Evolutionary conservation across 2,329 filamentous ascomycete genomes (phyloP), one percentile per base, ranked within the genome.

Genomic region (Diaporthe longicolla): DNA sequence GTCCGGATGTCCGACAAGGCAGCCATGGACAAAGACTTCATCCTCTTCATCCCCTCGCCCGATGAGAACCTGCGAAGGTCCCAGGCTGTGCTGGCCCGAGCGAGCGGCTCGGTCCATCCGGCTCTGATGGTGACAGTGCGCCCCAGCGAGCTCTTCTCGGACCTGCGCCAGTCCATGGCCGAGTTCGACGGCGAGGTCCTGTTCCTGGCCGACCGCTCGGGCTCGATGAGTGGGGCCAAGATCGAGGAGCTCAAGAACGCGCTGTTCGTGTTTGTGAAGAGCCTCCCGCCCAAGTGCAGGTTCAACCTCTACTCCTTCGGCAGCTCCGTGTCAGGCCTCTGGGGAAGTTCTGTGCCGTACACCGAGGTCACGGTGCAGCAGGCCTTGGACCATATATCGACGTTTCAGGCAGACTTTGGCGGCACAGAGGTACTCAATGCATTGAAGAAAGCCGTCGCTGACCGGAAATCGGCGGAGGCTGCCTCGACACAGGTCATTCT

Each of bases 251-350:
- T 61, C 1, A 26, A 11, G n/a, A 5, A 43, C 1, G 58, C 37
- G 1, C 58, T 61, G 1, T 1, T 61, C 7, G 15, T 43, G 3
- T 61, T 61, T 4, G 4, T 61, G 1, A 61, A 61, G 9, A 61
- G 58, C 2, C n/a, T 61, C 13, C 37, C 58, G 1, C n/a, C 6
- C 7, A 43, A 43, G n/a, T 61, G 58, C 58, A 61, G 9, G 58
- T 61, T 61, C 37, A 61, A 61, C 15, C 0, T 61, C 35, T 61
- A 43, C 37, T 61, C 58, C 17, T 61, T 61, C 8, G 58, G 58
- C 3, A 6, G 6, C 17, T 0, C 10, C 17, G 37, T 43, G 15
- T 26, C 37, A 1, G 35, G 58, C n/a, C 15, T 61, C 3, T 61
- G 57, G 57, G 15, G 15, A 4, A 13, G 9, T 13, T 61, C 57